phyloP scores from a whole-genome alignment of 2,329 filamentous ascomycete genomes.

The Polytolypa hystricis region DNA sequence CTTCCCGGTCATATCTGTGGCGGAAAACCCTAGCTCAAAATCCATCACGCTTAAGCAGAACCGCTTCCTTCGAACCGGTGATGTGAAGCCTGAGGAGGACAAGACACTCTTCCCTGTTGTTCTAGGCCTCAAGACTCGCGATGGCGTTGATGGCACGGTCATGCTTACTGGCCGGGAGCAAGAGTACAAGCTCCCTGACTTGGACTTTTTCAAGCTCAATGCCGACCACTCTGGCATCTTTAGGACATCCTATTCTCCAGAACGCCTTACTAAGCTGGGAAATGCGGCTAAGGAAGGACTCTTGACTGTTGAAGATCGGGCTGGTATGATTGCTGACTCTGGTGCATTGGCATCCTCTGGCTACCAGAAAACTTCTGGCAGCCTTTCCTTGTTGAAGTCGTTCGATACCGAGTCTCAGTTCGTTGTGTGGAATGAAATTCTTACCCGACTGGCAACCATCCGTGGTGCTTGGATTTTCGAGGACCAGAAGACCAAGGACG shows the following conservation, averaged over 20 bases:
- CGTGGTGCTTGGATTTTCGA: conserved; percentile 84
- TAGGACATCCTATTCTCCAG: conserved; percentile 75
- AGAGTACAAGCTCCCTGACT: conserved; percentile 63
- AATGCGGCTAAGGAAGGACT: conserved; percentile 71
- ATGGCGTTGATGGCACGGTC: conserved; percentile 64
- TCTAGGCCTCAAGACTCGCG: conserved; percentile 64
- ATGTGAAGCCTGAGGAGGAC: conserved; percentile 89
- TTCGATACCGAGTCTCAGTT: conserved; percentile 76
- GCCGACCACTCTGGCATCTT: conserved; percentile 90
- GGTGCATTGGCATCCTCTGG: conserved; percentile 81
- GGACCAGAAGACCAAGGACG: conserved; percentile 57
- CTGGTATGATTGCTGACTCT: conserved; percentile 89
- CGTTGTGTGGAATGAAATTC: conserved; percentile 90
- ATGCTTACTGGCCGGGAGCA: conserved; percentile 63
- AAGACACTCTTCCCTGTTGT: conserved; percentile 80
- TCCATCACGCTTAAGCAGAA: conserved; percentile 87
- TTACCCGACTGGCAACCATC: conserved; percentile 64
- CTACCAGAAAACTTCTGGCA: conserved; percentile 84
- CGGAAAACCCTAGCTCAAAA: conserved; percentile 57
- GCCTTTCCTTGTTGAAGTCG: conserved; percentile 73
- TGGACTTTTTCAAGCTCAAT: conserved; percentile 94
- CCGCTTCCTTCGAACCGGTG: conserved; percentile 82
- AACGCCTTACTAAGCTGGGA: conserved; percentile 77
- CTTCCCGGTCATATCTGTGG: conserved; percentile 81
- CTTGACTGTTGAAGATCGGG: conserved; percentile 77